Conservation (phyloP, 1,139 yeast species). For the Yamadazyma dendronema region DNA sequence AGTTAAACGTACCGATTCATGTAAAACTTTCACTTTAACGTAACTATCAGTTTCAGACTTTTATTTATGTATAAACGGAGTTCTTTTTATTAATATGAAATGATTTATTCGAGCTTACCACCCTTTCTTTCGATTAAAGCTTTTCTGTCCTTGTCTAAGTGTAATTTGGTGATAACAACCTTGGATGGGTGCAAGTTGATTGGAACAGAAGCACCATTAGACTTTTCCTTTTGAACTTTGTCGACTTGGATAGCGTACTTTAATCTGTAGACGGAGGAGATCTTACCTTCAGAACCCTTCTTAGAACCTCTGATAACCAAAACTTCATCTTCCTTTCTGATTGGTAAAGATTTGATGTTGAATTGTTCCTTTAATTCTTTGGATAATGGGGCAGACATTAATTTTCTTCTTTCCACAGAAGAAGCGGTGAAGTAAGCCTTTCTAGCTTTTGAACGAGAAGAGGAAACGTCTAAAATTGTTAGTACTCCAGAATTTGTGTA, state of each 20-base stretch:
- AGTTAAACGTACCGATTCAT: too few species aligned
- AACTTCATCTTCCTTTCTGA: constrained; percentile 98
- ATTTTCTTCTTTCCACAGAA: constrained; percentile 90
- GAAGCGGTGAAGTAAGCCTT: constrained; percentile 99
- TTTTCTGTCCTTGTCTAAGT: constrained; percentile 99
- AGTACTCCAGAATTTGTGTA: constrained; percentile 3
- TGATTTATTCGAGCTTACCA: constrained; percentile 35
- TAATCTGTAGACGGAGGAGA: constrained; percentile 98
- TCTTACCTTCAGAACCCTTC: constrained; percentile 99
- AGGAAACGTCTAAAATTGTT: constrained; percentile 77
- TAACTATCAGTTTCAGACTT: constrained; percentile 4
- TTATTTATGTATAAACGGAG: constrained; percentile 12
- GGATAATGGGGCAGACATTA: constrained; percentile 98
- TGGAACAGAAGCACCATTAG: constrained; percentile 98
- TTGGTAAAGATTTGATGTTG: constrained; percentile 94
- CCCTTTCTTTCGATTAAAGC: constrained; percentile 73
- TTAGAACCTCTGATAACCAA: constrained; percentile 96
- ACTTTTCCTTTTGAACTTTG: constrained; percentile 96
- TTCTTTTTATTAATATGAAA: constrained; percentile 8
- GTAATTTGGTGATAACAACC: constrained; percentile 97
- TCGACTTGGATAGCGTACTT: constrained; percentile 96
- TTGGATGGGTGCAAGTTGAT: constrained; percentile 98
- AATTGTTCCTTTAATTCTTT: constrained; percentile 98
- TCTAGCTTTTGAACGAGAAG: constrained; percentile 99
- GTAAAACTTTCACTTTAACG: constrained; percentile 1